Evolutionary conservation across 768 basidiomycete genomes (phyloP).

Genomic region (Podaxis sp.): DNA sequence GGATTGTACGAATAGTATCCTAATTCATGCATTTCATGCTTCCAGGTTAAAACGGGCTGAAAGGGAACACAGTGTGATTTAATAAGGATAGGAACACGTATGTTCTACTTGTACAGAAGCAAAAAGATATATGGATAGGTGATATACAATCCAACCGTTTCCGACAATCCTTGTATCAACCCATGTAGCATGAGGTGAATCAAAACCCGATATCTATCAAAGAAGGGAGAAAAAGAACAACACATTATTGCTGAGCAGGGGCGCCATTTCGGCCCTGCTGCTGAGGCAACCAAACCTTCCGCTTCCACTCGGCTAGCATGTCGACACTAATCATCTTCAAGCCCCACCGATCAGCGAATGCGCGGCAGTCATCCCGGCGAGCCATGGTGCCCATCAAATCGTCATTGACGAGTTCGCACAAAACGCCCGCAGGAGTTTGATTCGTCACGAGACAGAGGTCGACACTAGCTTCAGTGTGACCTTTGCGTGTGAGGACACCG

Average conservation of each 20-base stretch:
- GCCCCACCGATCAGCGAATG: conserved; percentile 87
- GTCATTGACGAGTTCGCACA: conserved; percentile 96
- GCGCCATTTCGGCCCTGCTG: background rate
- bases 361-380: conserved; percentile 87
- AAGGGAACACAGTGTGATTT: background rate
- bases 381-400: conserved; percentile 89
- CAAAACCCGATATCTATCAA: background rate
- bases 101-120: background rate
- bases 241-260: background rate
- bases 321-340: conserved; percentile 95
- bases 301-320: conserved; percentile 57
- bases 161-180: background rate
- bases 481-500: conserved; percentile 81
- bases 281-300: conserved; percentile 20
- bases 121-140: background rate
- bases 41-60: background rate
- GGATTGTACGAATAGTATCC: background rate
- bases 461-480: conserved; percentile 89
- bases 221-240: background rate
- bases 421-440: conserved; percentile 68
- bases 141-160: background rate
- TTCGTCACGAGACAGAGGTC: conserved; percentile 82
- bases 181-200: background rate
- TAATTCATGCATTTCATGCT: background rate
- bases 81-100: background rate